Percentiles rank a stretch among this genome's conserved stretches.
Conservation (phyloP, 75 land plant species). For the Pseudotsuga menziesii region DNA sequence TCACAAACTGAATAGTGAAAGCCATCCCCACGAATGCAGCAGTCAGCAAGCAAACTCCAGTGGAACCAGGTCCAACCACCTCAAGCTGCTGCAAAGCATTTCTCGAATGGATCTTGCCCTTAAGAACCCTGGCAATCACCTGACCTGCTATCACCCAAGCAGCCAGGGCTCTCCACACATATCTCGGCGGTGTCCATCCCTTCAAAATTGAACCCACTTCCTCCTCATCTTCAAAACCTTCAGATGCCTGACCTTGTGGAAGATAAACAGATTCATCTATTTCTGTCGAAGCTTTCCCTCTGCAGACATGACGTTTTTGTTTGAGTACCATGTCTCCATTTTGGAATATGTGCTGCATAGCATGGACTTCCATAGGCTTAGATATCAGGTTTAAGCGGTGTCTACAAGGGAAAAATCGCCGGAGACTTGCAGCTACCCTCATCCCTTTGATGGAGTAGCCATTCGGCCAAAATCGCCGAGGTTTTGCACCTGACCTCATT, state of each 20-base stretch:
- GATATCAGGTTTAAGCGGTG: too few species aligned
- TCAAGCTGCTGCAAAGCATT: slow-evolving; percentile 87
- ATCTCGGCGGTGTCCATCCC: slow-evolving; percentile 79
- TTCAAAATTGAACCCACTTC: neutral
- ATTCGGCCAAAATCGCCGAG: too few species aligned
- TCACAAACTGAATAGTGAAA: slow-evolving; percentile 94
- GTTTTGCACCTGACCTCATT: too few species aligned
- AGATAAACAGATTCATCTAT: neutral
- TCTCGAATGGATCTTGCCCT: slow-evolving; percentile 61
- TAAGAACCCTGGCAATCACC: slow-evolving; percentile 45
- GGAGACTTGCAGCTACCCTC: too few species aligned
- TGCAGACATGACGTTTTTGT: neutral
- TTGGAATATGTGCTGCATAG: neutral
- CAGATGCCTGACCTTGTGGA: neutral
- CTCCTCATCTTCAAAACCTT: neutral
- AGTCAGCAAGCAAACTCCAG: slow-evolving; percentile 84
- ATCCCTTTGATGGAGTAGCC: too few species aligned
- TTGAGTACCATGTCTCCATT: neutral
- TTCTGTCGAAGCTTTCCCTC: slow-evolving; percentile 1
- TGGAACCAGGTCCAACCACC: slow-evolving; percentile 75
- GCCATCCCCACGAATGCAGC: slow-evolving; percentile 98
- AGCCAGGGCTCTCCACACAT: slow-evolving; percentile 81
- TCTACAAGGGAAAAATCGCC: too few species aligned
- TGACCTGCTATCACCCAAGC: slow-evolving; percentile 73
- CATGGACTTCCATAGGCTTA: too few species aligned